A percentile compares a stretch with the other conserved stretches of the same genome.
These are phyloP conservation scores for Solanum tacnaense DNA, from an alignment of 257 asterid genomes.

Conservation along the genomic window DNA sequence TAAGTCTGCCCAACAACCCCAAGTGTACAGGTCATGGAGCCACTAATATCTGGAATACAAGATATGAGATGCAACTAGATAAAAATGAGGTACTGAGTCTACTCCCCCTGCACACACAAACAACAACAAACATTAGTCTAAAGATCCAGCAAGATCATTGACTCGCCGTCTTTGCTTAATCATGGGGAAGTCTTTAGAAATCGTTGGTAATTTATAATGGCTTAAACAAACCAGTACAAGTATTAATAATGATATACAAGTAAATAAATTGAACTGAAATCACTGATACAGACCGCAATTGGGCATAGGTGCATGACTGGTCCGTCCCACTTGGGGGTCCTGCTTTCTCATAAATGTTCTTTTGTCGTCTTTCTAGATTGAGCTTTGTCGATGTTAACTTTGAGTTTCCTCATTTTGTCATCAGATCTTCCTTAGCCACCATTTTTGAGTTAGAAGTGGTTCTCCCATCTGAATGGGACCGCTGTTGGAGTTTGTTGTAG, in stretches of 20 bases:
- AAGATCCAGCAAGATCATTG: background rate
- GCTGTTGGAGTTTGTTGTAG: background rate
- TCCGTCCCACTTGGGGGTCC: background rate
- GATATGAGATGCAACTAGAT: background rate
- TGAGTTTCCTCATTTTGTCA: background rate
- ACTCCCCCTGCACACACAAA: background rate
- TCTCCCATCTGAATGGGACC: background rate
- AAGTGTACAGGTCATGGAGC: background rate
- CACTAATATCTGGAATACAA: background rate
- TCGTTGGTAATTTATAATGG: background rate
- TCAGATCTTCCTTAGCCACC: background rate
- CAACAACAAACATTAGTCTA: background rate
- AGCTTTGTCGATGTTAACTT: background rate
- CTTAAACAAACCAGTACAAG: background rate
- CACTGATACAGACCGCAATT: background rate
- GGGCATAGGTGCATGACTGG: background rate
- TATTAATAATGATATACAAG: background rate
- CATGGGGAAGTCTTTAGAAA: background rate
- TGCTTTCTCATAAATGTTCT: background rate
- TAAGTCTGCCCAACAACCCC: too few relatives aligned
- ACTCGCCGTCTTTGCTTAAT: background rate
- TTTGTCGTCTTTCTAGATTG: background rate
- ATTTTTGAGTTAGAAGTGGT: background rate
- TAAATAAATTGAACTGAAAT: background rate
- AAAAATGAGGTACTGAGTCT: too few relatives aligned